Evolutionary conservation across 2,329 filamentous ascomycete genomes (phyloP), one percentile per base, ranked within the genome.

Genomic region (Coleophoma eucalyptorum): DNA sequence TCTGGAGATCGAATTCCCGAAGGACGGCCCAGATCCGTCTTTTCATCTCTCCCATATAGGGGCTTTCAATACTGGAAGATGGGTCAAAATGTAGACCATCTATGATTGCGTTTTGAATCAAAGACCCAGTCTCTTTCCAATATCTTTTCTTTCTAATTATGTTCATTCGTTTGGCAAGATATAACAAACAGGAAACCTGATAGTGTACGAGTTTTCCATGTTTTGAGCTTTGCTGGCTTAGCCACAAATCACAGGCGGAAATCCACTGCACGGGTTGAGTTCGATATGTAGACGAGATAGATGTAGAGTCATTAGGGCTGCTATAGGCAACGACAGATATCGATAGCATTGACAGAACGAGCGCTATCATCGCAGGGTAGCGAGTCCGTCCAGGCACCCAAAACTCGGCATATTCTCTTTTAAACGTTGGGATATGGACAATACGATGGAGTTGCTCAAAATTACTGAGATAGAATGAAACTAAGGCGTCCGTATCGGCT

Each of bases 111-210:
- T 83, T 77, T 44, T 80, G 78, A 13, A 82, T 74, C 50, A 84
- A 69, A 5, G 75, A 71, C 0, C 80, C 79, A 1, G 80, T 72
- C 37, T 74, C 72, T 15, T 78, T 80, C 80, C 80, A 84, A 64
- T 81, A 83, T 11, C 79, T 72, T 72, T 84, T 84, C 73, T 84
- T 84, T 70, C 83, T 82, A 56, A 84, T 76, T 2, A 77, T 79
- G 65, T 84, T 84, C 55, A 83, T 76, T 31, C 78, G 72, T 70
- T 83, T 84, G 41, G 77, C 79, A 2, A 84, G 72, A 55, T 82
- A 83, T 16, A 80, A 60, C 32, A 84, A 67, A 57, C 80, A 83
- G 12, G 74, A 72, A 15, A 84, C 75, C 62, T 84, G 80, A 61
- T 81, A 83, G 63, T 84, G 79, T 15, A 84, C 77, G 20, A 84